A percentile compares a stretch with the other conserved stretches of the same genome.
phyloP scores from a whole-genome alignment of 2,329 filamentous ascomycete species.

The Trichoderma oligosporum region DNA sequence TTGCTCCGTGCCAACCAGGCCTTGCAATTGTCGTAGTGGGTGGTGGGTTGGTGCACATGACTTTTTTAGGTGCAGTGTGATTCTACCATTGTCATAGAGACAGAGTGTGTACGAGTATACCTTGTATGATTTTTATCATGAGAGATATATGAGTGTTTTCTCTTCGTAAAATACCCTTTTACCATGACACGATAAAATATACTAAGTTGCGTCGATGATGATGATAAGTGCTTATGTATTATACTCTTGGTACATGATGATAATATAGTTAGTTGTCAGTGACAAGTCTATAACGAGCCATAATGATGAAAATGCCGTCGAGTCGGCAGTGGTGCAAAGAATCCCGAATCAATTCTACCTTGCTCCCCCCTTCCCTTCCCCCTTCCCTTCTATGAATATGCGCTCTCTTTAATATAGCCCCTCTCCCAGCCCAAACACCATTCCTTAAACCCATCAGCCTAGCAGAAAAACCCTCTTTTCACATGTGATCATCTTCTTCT shows the following conservation, averaged over 20 bases:
- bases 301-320: not conserved
- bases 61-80: too few species aligned
- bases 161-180: too few species aligned
- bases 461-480: not conserved
- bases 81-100: not conserved
- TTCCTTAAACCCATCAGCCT: not conserved
- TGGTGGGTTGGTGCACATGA: not conserved
- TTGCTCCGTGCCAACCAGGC: not conserved
- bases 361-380: not conserved
- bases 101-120: not conserved
- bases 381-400: not conserved
- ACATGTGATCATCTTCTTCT: not conserved
- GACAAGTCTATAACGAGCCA: not conserved
- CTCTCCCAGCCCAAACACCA: conserved; percentile 5
- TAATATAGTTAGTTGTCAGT: too few species aligned
- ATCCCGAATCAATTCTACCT: conserved; percentile 3
- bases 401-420: not conserved
- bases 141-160: too few species aligned
- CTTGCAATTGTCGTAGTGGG: not conserved
- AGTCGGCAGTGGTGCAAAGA: conserved; percentile 6
- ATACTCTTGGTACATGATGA: not conserved
- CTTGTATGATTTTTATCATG: not conserved
- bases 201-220: not conserved
- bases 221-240: not conserved
- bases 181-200: too few species aligned